phyloP scores from a whole-genome alignment of 2,329 filamentous ascomycete species.

The Colletotrichum shisoi region DNA sequence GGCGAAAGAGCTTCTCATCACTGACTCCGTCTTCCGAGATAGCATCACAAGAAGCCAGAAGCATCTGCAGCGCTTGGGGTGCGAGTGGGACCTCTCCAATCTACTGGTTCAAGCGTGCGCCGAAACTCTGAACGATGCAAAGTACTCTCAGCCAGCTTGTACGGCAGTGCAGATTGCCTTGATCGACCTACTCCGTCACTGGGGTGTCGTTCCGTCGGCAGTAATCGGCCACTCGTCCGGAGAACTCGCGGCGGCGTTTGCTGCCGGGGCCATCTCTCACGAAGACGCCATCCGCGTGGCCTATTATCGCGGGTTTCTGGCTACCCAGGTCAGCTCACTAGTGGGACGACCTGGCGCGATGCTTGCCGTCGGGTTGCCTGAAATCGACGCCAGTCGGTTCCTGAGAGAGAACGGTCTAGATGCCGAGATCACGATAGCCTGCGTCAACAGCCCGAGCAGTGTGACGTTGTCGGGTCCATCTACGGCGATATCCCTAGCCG shows the following conservation, averaged over 20 bases:
- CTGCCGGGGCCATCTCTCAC: slow-evolving; percentile 34
- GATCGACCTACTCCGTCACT: slow-evolving; percentile 43
- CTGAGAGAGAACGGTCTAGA: slow-evolving; percentile 4
- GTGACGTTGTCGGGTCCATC: slow-evolving; percentile 61
- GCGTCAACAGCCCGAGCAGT: slow-evolving; percentile 61
- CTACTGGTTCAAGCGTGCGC: not conserved
- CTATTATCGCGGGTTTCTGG: slow-evolving; percentile 41
- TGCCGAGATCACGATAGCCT: slow-evolving; percentile 45
- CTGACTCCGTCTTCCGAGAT: slow-evolving; percentile 44
- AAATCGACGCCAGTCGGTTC: slow-evolving; percentile 28
- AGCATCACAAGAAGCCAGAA: slow-evolving; percentile 16
- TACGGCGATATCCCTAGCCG: slow-evolving; percentile 50
- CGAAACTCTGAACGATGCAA: slow-evolving; percentile 38
- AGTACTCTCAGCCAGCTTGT: slow-evolving; percentile 46
- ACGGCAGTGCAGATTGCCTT: slow-evolving; percentile 47
- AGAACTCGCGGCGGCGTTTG: slow-evolving; percentile 50
- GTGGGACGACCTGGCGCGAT: not conserved
- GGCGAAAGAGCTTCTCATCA: slow-evolving; percentile 45
- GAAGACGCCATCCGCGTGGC: slow-evolving; percentile 45
- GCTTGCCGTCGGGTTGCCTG: slow-evolving; percentile 12
- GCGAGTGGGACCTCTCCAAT: not conserved
- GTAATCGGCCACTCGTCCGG: slow-evolving; percentile 60
- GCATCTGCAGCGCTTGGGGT: slow-evolving; percentile 6
- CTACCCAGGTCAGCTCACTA: slow-evolving; percentile 22
- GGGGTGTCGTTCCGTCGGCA: slow-evolving; percentile 47